Base-by-base conservation (phyloP, 108 stramenopile species). In the Cyclotella atomus region DNA sequence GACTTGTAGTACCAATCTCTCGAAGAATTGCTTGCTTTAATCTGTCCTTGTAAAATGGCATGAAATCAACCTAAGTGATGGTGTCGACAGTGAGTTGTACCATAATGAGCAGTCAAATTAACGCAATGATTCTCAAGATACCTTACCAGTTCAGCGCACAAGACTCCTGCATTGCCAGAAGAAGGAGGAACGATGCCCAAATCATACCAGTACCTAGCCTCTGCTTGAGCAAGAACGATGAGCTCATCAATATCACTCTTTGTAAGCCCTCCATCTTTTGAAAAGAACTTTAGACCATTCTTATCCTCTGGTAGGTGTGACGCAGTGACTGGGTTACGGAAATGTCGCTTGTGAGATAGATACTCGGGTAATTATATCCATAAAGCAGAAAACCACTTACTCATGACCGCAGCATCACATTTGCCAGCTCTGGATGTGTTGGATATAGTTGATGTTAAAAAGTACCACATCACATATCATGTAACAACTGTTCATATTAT, bases 271-370 rank as follows among this genome's bases (percentile, higher is more conserved):
- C 84, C 84, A 2, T 81, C 55, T 45, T 53, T 45, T 17, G 70
- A 54, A 70, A 91, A 95, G 72, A 95, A 88, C 70, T 95, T 95
- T 46, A 95, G 55, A 36, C 93, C 93, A 79, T 95, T 95, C 28
- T 83, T 80, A 72, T 95, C 93, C 27, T 60, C 79, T 0, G 93
- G 93, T 19, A 95, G 73, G 75, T 95, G 93, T 15, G 82, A 83
- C 14, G 93, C 93, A 9, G 93, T 95, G 17, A 91, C 82, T 86
- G 43, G 38, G 62, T 50, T 2, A 34, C 32, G 16, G 8, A 50
- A 23, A n/a, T n/a, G n/a, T 52, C 10, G 5, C 52, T 21, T 21
- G 52, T 9, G 24, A 23, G 9, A 23, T 52, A 23, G 2, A 23
- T 29, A 23, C 56, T 20, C 1, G 25, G 4, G 23, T 45, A 30